Conservation (phyloP, 1,139 yeast genomes). For the Kodamaea ohmeri region DNA sequence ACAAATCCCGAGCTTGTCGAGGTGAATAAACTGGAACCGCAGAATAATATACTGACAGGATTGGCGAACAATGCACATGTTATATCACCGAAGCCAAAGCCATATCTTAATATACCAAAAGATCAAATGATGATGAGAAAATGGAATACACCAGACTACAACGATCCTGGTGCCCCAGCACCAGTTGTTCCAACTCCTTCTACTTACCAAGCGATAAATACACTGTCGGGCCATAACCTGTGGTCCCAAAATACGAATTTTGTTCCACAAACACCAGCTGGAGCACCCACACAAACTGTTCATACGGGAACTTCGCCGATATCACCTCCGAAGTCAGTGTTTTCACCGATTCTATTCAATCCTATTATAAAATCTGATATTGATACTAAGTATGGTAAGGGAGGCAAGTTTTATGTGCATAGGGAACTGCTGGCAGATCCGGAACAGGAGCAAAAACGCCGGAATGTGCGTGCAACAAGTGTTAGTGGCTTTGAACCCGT, state of each 20-base stretch:
- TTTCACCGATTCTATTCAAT: conserved; percentile 77
- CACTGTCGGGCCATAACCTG: not conserved
- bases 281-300: not conserved
- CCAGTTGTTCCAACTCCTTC: conserved; percentile 61
- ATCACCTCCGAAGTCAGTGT: conserved; percentile 44
- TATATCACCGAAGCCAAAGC: conserved; percentile 3
- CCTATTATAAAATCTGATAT: conserved; percentile 73
- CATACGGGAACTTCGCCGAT: not conserved
- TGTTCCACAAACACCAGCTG: conserved; percentile 4
- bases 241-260: not conserved
- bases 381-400: conserved; percentile 79
- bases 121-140: conserved; percentile 45
- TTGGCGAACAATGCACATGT: not conserved
- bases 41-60: not conserved
- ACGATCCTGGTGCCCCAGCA: conserved; percentile 80
- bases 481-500: conserved; percentile 34
- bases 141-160: conserved; percentile 52
- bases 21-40: conserved; percentile 1
- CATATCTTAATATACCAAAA: conserved; percentile 52
- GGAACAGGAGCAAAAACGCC: conserved; percentile 21
- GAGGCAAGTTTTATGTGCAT: conserved; percentile 76
- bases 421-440: conserved; percentile 24
- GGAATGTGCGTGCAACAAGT: conserved; percentile 39
- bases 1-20: no score
- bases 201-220: not conserved